Evolutionary conservation across 176 grass and related monocot genomes (phyloP), one percentile per base, ranked within the genome.

Genomic region (Oryza glumipatula): DNA sequence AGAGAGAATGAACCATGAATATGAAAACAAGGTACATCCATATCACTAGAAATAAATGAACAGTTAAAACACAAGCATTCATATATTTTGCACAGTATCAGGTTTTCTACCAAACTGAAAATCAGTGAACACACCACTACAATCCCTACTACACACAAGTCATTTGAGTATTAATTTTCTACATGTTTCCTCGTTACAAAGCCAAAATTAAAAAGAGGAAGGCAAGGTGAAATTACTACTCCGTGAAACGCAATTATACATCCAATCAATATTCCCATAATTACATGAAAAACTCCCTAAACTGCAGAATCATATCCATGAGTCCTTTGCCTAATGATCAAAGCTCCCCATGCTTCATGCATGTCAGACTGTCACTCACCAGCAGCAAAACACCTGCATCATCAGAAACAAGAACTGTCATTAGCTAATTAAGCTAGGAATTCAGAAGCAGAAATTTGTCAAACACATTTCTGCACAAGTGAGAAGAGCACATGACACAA

Each of bases 311-410:
- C n/a, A 78, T 76, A 78, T 76, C n/a, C 61, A 43, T n/a, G 30
- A 22, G 32, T 16, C 11, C 9, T 41, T 5, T 30, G 15, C 14
- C 33, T 44, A 9, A 16, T 64, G 39, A 9, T 9, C 51, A 11
- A 30, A 45, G 11, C 61, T 38, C 5, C 5, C 9, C 11, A 84
- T 2, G 23, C 56, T 23, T 22, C 15, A 12, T 69, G 19, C 51
- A 33, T 33, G 74, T 58, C 52, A 6, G 28, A 9, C 24, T 30
- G 74, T 87, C 76, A 91, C 64, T 87, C 76, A 91, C 64, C 85
- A 87, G 26, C 89, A 91, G 71, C 89, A 91, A 23, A 87, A 91
- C 23, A 87, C 45, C 89, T 91, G 81, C 52, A 70, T 36, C 35
- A 36, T 36, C 4, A 36, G 35, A 46, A 45, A 13, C 68, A 83